Evolutionary conservation across 306 rosid genomes (phyloP).

Genomic region (Hylodesmum podocarpum): DNA sequence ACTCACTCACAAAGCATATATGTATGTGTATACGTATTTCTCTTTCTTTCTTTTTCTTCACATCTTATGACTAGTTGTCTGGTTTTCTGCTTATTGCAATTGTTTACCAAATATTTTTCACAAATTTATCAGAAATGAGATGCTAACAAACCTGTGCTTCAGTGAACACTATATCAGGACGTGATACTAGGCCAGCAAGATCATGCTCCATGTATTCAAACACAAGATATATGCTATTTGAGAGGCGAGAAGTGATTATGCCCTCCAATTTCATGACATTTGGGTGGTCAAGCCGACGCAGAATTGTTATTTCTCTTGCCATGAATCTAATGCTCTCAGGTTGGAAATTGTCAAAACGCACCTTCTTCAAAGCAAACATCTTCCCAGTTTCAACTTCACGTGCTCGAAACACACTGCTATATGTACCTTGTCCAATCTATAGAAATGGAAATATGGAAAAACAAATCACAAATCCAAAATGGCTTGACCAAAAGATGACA

Average conservation of each 20-base stretch:
- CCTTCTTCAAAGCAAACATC: slow-evolving; percentile 91
- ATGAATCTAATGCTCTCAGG: slow-evolving; percentile 93
- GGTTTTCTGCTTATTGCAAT: no score
- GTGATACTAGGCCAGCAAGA: slow-evolving; percentile 90
- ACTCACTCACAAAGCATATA: no score
- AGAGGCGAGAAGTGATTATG: slow-evolving; percentile 66
- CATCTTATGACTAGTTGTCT: no score
- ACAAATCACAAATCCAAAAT: not conserved
- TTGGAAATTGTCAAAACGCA: slow-evolving; percentile 86
- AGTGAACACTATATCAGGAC: slow-evolving; percentile 61
- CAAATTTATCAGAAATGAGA: slow-evolving; percentile 19
- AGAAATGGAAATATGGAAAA: not conserved
- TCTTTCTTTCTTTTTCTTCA: no score
- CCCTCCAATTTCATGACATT: slow-evolving; percentile 96
- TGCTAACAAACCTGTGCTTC: slow-evolving; percentile 67
- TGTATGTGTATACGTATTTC: no score
- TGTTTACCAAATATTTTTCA: no score
- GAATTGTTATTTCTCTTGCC: slow-evolving; percentile 91
- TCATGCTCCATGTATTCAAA: slow-evolving; percentile 99
- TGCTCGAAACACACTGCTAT: slow-evolving; percentile 94
- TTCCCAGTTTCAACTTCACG: slow-evolving; percentile 80
- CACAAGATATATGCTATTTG: slow-evolving; percentile 90
- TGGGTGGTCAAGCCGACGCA: slow-evolving; percentile 94
- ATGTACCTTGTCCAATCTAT: slow-evolving; percentile 98
- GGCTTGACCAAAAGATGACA: not conserved